phyloP scores from a whole-genome alignment of 179 eudicot species.

The Drosera spatulata region DNA sequence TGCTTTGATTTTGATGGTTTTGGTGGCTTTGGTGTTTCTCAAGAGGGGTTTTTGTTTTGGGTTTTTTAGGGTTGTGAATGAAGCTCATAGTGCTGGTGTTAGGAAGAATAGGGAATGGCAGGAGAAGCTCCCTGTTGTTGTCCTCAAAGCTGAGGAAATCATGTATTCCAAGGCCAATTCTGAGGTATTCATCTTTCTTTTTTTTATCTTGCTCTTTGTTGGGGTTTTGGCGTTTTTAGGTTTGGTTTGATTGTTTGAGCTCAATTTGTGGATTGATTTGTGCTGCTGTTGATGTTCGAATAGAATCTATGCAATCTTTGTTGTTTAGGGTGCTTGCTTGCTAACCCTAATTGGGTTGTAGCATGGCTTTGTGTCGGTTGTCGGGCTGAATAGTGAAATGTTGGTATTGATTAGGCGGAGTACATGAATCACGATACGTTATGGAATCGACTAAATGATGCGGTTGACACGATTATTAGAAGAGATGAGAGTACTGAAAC shows the following conservation, averaged over 20 bases:
- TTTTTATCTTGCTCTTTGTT: not conserved
- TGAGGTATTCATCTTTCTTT: conserved; percentile 34
- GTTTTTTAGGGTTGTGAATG: conserved; percentile 44
- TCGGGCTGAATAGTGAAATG: conserved; percentile 6
- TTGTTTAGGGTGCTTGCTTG: no score
- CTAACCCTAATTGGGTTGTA: no score
- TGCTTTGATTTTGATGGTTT: conserved; percentile 4
- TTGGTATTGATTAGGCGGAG: conserved; percentile 51
- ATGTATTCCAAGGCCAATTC: conserved; percentile 97
- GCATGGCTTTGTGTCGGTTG: no score
- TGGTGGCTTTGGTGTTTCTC: no score
- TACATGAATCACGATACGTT: conserved; percentile 62
- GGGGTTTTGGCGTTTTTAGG: not conserved
- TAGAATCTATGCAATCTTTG: no score
- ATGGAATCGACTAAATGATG: conserved; percentile 88
- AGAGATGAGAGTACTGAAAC: conserved; percentile 73
- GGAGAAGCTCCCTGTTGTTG: conserved; percentile 80
- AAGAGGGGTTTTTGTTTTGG: no score
- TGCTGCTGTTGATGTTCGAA: not conserved
- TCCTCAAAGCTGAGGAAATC: conserved; percentile 83
- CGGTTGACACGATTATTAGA: conserved; percentile 75
- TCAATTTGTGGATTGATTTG: not conserved
- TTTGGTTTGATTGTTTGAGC: not conserved
- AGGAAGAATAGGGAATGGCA: conserved; percentile 84
- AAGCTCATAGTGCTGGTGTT: conserved; percentile 40